Conservation (phyloP, 352 stramenopile genomes). For the Elongisporangium senticosum region DNA sequence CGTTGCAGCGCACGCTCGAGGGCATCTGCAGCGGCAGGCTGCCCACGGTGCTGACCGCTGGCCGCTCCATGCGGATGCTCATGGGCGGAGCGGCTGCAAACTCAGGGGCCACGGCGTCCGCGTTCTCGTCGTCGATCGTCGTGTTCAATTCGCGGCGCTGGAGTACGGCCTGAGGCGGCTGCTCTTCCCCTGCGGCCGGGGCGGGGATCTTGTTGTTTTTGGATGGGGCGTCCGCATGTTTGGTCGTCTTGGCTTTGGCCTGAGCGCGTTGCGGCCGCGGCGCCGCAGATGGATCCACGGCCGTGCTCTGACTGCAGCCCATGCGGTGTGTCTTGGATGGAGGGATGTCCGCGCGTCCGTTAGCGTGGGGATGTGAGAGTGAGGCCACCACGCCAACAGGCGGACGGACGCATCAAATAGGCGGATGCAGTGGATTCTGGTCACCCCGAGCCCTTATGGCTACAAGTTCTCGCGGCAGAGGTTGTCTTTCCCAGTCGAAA, state of each 20-base stretch:
- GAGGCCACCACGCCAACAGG: no score
- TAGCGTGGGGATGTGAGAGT: no score
- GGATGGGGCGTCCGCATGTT: constrained; percentile 2
- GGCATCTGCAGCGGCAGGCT: constrained; percentile 27
- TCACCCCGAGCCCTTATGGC: no score
- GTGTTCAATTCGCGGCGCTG: neutral
- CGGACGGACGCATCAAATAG: no score
- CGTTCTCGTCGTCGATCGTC: constrained; percentile 12
- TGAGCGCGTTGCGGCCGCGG: constrained; percentile 1
- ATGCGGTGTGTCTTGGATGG: constrained; percentile 6
- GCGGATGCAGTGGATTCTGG: no score
- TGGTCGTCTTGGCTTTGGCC: neutral
- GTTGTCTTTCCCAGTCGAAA: no score
- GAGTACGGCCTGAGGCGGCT: neutral
- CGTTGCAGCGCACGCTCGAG: constrained; percentile 39
- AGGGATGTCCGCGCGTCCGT: no score
- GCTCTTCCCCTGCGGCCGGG: neutral
- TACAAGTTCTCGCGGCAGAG: no score
- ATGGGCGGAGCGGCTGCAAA: constrained; percentile 1
- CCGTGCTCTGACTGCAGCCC: constrained; percentile 36
- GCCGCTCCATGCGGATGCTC: constrained; percentile 2
- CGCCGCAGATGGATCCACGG: constrained; percentile 8
- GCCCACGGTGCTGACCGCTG: constrained; percentile 4
- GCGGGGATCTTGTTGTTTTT: neutral
- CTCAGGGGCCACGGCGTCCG: constrained; percentile 17